Percentiles rank a stretch among this genome's conserved stretches.
Conservation (phyloP, 768 basidiomycete species). For the Terana coerulea region DNA sequence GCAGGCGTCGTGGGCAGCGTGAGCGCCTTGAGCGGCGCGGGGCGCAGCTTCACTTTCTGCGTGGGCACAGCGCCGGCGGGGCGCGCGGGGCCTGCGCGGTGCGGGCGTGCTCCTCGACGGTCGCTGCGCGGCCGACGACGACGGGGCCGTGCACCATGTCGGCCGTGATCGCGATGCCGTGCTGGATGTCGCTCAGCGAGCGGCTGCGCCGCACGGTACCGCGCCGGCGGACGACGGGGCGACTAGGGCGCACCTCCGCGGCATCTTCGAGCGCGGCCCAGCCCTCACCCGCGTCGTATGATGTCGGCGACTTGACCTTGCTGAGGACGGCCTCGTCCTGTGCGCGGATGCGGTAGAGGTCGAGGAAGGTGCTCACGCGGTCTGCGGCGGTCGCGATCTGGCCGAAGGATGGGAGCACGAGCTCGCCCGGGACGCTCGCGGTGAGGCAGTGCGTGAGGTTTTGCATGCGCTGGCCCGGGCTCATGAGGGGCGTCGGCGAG, state of each 20-base stretch:
- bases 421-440: constrained; percentile 15
- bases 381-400: constrained; percentile 15
- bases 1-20: neutral
- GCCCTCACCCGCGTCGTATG: neutral
- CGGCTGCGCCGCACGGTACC: constrained; percentile 17
- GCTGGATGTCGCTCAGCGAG: constrained; percentile 17
- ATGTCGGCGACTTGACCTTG: constrained; percentile 12
- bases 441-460: constrained; percentile 14
- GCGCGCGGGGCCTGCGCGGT: neutral
- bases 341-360: constrained; percentile 21
- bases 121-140: neutral
- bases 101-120: neutral
- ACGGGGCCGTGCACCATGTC: neutral
- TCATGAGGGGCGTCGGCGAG: constrained; percentile 2
- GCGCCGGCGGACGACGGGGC: neutral
- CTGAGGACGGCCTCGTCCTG: constrained; percentile 8
- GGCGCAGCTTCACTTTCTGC: neutral
- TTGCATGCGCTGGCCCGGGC: constrained; percentile 8
- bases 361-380: constrained; percentile 22
- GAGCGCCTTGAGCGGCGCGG: neutral
- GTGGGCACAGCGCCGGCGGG: neutral
- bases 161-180: neutral
- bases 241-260: neutral
- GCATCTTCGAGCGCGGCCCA: constrained; percentile 3
- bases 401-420: constrained; percentile 19